Conservation (phyloP, 2,329 filamentous ascomycete species). For the Botrytis squamosa region DNA sequence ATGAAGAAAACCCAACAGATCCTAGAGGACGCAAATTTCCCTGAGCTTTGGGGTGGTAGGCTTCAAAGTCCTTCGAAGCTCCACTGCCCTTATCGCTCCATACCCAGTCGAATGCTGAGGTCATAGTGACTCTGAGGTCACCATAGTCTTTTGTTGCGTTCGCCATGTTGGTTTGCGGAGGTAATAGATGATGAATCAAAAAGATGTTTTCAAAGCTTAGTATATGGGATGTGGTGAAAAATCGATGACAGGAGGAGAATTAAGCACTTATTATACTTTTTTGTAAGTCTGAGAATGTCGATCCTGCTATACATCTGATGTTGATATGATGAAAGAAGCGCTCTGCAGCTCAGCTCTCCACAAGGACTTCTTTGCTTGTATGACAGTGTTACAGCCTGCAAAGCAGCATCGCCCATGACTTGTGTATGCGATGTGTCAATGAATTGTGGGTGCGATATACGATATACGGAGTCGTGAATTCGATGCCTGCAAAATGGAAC, state of each 20-base stretch:
- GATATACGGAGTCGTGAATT: background rate
- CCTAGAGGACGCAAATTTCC: background rate
- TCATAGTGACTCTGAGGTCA: conserved; percentile 6
- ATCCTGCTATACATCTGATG: background rate
- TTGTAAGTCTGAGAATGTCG: background rate
- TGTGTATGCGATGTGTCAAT: background rate
- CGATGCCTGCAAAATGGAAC: background rate
- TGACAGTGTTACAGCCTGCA: background rate
- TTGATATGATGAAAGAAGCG: background rate
- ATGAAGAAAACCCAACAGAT: background rate
- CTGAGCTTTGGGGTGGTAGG: background rate
- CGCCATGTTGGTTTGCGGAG: background rate
- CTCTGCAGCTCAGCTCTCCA: background rate
- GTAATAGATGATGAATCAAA: background rate
- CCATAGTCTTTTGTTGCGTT: conserved; percentile 11
- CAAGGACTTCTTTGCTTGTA: background rate
- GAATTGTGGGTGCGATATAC: background rate
- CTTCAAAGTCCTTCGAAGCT: background rate
- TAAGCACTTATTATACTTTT: background rate
- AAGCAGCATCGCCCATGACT: background rate
- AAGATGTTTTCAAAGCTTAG: background rate
- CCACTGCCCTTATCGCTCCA: background rate
- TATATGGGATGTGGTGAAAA: background rate
- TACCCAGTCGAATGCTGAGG: background rate
- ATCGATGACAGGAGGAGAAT: background rate